Percentiles rank a stretch among this genome's conserved stretches.
phyloP scores from a whole-genome alignment of 495 filamentous ascomycete species.

The Aspergillus olivimuriae region DNA sequence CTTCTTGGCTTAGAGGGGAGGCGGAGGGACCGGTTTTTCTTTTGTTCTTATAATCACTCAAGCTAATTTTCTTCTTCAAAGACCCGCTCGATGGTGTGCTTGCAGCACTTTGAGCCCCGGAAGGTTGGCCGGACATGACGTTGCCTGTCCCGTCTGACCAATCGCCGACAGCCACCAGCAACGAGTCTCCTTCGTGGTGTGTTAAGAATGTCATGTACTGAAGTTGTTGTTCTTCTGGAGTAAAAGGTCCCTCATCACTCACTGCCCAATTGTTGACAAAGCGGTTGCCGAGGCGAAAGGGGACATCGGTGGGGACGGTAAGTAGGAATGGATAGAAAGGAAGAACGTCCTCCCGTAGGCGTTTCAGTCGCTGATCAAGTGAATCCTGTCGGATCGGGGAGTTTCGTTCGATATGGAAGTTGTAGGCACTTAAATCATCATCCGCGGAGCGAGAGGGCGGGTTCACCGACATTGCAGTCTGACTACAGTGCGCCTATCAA shows the following conservation, averaged over 20 bases:
- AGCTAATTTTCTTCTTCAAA: slow-evolving; percentile 44
- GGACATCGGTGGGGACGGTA: slow-evolving; percentile 39
- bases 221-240: slow-evolving; percentile 42
- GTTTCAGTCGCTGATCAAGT: slow-evolving; percentile 36
- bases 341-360: slow-evolving; percentile 40
- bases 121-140: slow-evolving; percentile 36
- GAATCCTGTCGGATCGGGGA: slow-evolving; percentile 24
- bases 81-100: slow-evolving; percentile 24
- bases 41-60: slow-evolving; percentile 46
- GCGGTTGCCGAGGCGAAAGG: slow-evolving; percentile 33
- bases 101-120: slow-evolving; percentile 28
- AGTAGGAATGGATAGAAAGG: slow-evolving; percentile 45
- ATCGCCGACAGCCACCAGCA: slow-evolving; percentile 43
- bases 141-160: slow-evolving; percentile 47
- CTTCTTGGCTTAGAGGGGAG: slow-evolving; percentile 18
- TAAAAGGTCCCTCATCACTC: slow-evolving; percentile 41
- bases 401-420: slow-evolving; percentile 15
- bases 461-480: slow-evolving; percentile 45
- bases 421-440: slow-evolving; percentile 20
- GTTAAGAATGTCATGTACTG: slow-evolving; percentile 50
- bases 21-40: slow-evolving; percentile 24
- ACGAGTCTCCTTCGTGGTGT: slow-evolving; percentile 40
- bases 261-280: slow-evolving; percentile 45
- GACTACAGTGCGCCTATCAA: slow-evolving; percentile 8
- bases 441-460: slow-evolving; percentile 26